Base-by-base conservation (phyloP, 2,329 filamentous ascomycete genomes). In the Onygenales sp. region DNA sequence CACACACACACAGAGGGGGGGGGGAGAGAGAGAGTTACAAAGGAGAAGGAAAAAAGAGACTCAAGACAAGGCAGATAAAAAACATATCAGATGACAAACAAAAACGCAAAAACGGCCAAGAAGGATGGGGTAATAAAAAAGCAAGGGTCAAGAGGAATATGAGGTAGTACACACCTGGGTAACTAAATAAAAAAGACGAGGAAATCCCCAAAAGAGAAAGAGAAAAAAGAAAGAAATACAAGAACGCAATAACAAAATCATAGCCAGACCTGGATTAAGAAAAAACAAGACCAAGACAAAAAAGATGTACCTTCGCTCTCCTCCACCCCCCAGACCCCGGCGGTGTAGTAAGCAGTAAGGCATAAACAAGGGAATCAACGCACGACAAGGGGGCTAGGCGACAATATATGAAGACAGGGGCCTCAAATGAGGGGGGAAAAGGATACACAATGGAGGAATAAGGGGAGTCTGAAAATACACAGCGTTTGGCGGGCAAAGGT, bases 141-240 rank as follows among this genome's bases (percentile, higher is more conserved):
- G 45, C 43, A 49, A 39, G 27, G 44, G 38, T 44, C n/a, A 39
- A 27, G 35, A 32, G 38, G 39, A 55, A 44, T 46, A 39, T 27
- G 42, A 32, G 32, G 45, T 50, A 49, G 51, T 39, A 57, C 41
- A 50, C 45, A 50, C 32, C 11, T 43, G 35, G 39, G 38, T 44
- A 45, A 49, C 35, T 61, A 57, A 61, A 59, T 52, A 59, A 58
- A 56, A 55, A 58, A 55, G 52, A 60, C 54, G 58, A 63, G 64
- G 61, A 64, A 66, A 68, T 65, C 45, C 46, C 46, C 14, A 39
- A 51, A 54, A 58, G 64, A 71, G 64, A 66, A 64, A 69, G 66
- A 60, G 53, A 57, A 55, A 60, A 58, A 64, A 65, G 57, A 65
- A 62, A 17, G 62, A 66, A 65, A 65, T 59, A 55, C 61, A 64